Percentiles rank a stretch among this genome's conserved stretches.
These are phyloP conservation scores for Eudorina sp. DNA, from an alignment of 139 green algal species.

Conservation along the genomic window DNA sequence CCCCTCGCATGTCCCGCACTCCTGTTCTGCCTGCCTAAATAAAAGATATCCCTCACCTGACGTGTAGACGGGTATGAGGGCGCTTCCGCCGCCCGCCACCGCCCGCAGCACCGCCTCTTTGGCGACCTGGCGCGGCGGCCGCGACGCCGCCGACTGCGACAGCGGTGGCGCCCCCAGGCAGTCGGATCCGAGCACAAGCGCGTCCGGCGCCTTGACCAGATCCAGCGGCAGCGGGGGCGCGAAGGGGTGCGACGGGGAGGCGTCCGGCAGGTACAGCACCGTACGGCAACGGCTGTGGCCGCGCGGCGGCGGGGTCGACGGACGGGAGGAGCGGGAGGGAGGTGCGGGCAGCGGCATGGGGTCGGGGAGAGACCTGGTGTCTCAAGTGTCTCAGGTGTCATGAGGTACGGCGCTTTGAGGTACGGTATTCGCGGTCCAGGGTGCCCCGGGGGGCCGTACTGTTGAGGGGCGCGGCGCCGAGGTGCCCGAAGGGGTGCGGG, in stretches of 20 bases:
- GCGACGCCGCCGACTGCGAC: background rate
- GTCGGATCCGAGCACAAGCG: slow-evolving; percentile 13
- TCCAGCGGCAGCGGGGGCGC: slow-evolving; percentile 36
- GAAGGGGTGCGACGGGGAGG: slow-evolving; percentile 30
- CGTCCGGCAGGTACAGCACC: slow-evolving; percentile 36
- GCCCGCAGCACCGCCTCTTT: slow-evolving; percentile 40
- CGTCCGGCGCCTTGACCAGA: background rate
- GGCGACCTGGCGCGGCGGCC: background rate
- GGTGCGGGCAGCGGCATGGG: no score
- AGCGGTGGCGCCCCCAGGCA: background rate
- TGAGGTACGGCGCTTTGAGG: no score
- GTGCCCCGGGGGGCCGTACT: no score
- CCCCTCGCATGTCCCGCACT: no score
- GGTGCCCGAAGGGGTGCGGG: no score
- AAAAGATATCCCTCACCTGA: no score
- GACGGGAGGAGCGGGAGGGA: background rate
- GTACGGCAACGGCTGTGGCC: slow-evolving; percentile 47
- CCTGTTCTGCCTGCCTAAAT: no score
- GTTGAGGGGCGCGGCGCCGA: no score
- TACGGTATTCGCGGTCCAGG: no score
- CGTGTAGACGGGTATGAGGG: background rate
- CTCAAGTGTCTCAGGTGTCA: no score
- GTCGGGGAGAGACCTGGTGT: no score
- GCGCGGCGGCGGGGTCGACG: no score
- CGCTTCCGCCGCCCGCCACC: slow-evolving; percentile 5